Evolutionary conservation across 129 eudicot genomes (phyloP), one percentile per base, ranked within the genome.

Genomic region (Pittosporum tobira): DNA sequence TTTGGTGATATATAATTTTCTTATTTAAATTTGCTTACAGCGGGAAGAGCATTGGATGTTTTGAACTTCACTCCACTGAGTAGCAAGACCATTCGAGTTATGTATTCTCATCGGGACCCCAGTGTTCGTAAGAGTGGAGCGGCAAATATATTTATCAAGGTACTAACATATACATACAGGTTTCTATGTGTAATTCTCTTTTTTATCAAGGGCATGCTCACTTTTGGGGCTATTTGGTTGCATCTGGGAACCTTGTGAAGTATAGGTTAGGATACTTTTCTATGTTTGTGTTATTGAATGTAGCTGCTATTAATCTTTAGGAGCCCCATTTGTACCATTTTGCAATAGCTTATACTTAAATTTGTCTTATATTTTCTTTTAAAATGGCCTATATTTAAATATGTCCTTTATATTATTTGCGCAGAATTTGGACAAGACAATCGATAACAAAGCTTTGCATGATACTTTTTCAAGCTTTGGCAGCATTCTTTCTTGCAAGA

Each of bases 91-190:
- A 82, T 87, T 62, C 73, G 91, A 49, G 71, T 87, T 59, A 79
- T 80, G 87, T 77, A 82, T 60, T 86, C 95, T 50, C 86, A 74
- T 21, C 76, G 95, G 26, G 95, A 86, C 73, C 95, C 95, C 25
- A 86, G 84, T 66, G 44, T 73, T 37, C 78, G 90, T 16, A 85
- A 85, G 74, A 85, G 88, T 62, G 94, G 95, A 58, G 64, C 88
- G 8, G 89, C 81, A 44, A 85, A 85, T 62, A 85, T 85, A 28
- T 85, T 85, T 42, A 85, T 85, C 38, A 85, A 85, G 89, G 95
- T 85, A 77, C 27, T 4, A 3, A 2, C 3, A 53, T 2, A 23
- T 15, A 16, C 31, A 13, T 4, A 28, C 22, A 7, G 37, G 14
- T 27, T 3, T 19, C 6, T 22, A 27, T 18, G 6, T n/a, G 11